Conservation (phyloP, 1,284 basidiomycete genomes). For the Naganishia albida region DNA sequence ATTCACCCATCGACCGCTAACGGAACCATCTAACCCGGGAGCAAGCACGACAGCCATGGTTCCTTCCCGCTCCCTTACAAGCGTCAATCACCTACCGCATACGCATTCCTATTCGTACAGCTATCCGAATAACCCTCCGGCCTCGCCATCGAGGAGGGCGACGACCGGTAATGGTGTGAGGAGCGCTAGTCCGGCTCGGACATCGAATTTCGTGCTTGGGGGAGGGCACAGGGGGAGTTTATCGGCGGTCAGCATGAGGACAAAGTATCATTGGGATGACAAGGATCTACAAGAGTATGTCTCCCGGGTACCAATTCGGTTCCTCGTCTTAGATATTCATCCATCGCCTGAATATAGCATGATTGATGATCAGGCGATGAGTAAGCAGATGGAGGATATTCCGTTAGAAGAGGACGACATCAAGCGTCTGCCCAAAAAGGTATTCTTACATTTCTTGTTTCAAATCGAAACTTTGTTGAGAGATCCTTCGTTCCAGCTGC, state of each 20-base stretch:
- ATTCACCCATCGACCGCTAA: slow-evolving; percentile 1
- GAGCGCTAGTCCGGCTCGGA: slow-evolving; percentile 3
- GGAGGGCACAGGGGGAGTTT: background rate
- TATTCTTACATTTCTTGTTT: slow-evolving; percentile 22
- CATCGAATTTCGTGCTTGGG: background rate
- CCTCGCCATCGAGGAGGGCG: slow-evolving; percentile 3
- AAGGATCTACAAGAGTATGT: slow-evolving; percentile 27
- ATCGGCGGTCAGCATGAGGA: slow-evolving; percentile 14
- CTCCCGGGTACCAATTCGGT: background rate
- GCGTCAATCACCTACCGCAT: slow-evolving; percentile 18
- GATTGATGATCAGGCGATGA: slow-evolving; percentile 42
- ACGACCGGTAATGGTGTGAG: background rate
- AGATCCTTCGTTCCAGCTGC: slow-evolving; percentile 36
- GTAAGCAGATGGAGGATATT: slow-evolving; percentile 42
- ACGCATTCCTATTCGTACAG: slow-evolving; percentile 11
- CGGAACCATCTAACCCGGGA: background rate
- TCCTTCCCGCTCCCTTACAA: slow-evolving; percentile 6
- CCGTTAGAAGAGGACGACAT: slow-evolving; percentile 45
- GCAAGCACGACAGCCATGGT: slow-evolving; percentile 6
- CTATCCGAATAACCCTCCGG: background rate
- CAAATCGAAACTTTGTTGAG: background rate
- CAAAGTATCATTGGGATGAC: slow-evolving; percentile 25
- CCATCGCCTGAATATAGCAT: slow-evolving; percentile 36
- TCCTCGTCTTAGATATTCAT: background rate
- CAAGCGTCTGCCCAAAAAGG: slow-evolving; percentile 45